Conservation (phyloP, 495 filamentous ascomycete species). For the Penicillium turbatum region DNA sequence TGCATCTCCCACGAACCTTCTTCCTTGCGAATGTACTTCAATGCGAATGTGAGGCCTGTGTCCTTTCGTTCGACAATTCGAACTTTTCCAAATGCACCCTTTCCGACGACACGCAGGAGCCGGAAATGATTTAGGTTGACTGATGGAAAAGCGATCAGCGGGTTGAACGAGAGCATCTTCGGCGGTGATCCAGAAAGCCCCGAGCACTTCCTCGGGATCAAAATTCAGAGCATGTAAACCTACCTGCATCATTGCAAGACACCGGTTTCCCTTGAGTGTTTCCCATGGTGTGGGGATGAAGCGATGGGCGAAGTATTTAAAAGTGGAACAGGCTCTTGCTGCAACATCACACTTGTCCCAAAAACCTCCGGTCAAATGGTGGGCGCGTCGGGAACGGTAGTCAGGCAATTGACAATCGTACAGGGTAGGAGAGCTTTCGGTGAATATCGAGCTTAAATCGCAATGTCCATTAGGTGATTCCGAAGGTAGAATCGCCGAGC, state of each 20-base stretch:
- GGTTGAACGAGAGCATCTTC: neutral
- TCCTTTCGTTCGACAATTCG: conserved; percentile 98
- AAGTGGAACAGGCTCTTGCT: conserved; percentile 20
- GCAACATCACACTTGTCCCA: conserved; percentile 34
- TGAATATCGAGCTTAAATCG: conserved; percentile 12
- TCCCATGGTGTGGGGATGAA: conserved; percentile 60
- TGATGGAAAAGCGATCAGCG: conserved; percentile 32
- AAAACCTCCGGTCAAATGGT: neutral
- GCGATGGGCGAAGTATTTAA: conserved; percentile 19
- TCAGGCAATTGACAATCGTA: neutral
- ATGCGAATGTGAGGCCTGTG: conserved; percentile 84
- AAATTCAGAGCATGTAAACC: conserved; percentile 30
- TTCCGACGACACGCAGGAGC: conserved; percentile 89
- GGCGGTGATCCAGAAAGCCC: neutral
- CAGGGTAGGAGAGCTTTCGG: neutral
- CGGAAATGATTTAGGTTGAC: conserved; percentile 98
- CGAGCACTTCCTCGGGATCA: neutral
- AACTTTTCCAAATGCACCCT: conserved; percentile 97
- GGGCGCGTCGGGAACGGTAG: neutral
- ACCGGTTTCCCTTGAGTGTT: conserved; percentile 92
- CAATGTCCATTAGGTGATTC: conserved; percentile 18
- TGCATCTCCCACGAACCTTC: conserved; percentile 61
- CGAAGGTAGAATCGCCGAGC: conserved; percentile 20
- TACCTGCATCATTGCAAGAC: conserved; percentile 89
- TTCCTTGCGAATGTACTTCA: conserved; percentile 99